Evolutionary conservation across 2,329 filamentous ascomycete genomes (phyloP), one percentile per base, ranked within the genome.

Genomic region (Beauveria sp.): DNA sequence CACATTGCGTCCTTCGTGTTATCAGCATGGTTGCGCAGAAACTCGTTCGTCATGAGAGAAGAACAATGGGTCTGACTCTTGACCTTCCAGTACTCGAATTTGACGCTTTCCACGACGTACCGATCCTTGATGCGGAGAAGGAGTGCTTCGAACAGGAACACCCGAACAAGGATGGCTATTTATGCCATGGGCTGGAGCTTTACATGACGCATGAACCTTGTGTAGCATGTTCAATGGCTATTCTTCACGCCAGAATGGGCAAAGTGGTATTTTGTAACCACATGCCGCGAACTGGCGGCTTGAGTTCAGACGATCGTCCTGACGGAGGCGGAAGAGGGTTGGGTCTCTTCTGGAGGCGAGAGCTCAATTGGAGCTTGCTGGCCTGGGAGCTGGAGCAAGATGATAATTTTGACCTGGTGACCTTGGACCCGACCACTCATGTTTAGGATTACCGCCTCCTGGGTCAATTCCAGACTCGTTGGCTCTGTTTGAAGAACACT

Each of bases 171-270:
- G 90, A 91, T 66, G 93, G 93, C 58, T 99, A 99, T 72, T 85
- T 99, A 22, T 98, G 93, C 75, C 91, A 96, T 66, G 90, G 91
- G 60, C 82, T 99, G 34, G 93, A 98, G 74, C 84, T 99, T 61
- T 98, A 97, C 76, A 81, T 96, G 63, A 96, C 93, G 2, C 93
- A 98, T 70, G 95, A 99, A 75, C 95, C 95, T 5, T 99, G 95
- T 72, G 84, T 96, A 63, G 96, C 96, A 84, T 99, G 95, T 75
- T 91, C 90, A 42, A 98, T 98, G 95, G 95, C 91, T 1, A 89
- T 98, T 67, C 81, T 98, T 24, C 93, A 98, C 72, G 97, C 93
- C 9, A 86, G 95, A 56, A 96, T 99, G 81, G 87, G 90, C 50
- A 87, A 89, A 58, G 89, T 93, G 57, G 82, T 96, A 45, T 96